A percentile compares a stretch with the other conserved stretches of the same genome.
Evolutionary conservation across 495 filamentous ascomycete genomes (phyloP).

Genomic region (Penicillium parvum): DNA sequence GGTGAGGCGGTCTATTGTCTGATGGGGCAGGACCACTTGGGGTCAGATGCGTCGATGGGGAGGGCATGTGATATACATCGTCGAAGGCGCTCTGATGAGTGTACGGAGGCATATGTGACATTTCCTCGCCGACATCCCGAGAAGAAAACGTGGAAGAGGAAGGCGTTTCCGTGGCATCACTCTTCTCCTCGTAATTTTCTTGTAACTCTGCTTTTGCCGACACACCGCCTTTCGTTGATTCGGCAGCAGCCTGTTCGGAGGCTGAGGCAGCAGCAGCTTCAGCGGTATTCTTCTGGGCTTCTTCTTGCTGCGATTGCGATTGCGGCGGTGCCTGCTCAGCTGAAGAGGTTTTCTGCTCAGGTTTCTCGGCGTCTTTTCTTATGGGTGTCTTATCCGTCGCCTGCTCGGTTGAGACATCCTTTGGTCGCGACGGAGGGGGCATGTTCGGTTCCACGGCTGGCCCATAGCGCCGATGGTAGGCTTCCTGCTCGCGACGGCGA

Average conservation of each 20-base stretch:
- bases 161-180: constrained; percentile 11
- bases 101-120: constrained; percentile 20
- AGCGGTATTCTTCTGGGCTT: neutral
- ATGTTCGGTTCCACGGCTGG: constrained; percentile 45
- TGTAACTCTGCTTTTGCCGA: constrained; percentile 19
- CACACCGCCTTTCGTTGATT: constrained; percentile 14
- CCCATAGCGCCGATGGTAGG: constrained; percentile 49
- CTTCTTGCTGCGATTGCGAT: neutral
- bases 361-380: constrained; percentile 12
- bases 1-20: constrained; percentile 55
- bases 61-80: constrained; percentile 58
- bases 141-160: constrained; percentile 18
- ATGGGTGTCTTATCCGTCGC: constrained; percentile 17
- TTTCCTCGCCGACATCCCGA: constrained; percentile 28
- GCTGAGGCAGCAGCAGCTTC: constrained; percentile 2
- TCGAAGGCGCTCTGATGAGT: constrained; percentile 52
- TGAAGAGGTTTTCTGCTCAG: constrained; percentile 8
- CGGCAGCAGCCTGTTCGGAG: constrained; percentile 9
- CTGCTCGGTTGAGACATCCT: constrained; percentile 18
- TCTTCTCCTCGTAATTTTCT: constrained; percentile 22
- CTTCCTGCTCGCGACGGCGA: constrained; percentile 36
- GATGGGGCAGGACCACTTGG: constrained; percentile 30
- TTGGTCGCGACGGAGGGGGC: constrained; percentile 32
- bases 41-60: constrained; percentile 34
- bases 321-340: constrained; percentile 14